These are phyloP conservation scores for Calamus simplicifolius DNA, from an alignment of 176 grass and related monocot genomes.

Conservation along the genomic window DNA sequence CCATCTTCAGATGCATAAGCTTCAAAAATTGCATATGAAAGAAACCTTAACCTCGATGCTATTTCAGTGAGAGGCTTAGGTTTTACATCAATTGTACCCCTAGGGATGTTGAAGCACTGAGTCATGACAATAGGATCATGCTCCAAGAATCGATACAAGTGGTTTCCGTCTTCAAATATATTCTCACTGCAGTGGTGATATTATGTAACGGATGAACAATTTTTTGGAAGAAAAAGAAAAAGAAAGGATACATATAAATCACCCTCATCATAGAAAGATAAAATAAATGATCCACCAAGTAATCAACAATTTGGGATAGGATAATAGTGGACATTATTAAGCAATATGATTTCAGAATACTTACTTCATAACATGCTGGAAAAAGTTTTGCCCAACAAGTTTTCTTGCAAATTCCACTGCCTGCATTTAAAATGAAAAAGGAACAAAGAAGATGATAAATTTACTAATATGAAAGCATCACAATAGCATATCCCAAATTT, in stretches of 20 bases:
- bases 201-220: background rate
- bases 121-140: constrained; percentile 68
- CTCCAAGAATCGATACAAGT: constrained; percentile 80
- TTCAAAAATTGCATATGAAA: constrained; percentile 76
- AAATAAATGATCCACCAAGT: background rate
- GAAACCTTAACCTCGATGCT: constrained; percentile 57
- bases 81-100: constrained; percentile 61
- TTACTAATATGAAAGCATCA: background rate
- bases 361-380: constrained; percentile 74
- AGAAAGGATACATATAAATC: background rate
- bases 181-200: constrained; percentile 60
- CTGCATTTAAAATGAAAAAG: constrained; percentile 16
- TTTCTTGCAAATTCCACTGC: constrained; percentile 91
- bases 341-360: constrained; percentile 17
- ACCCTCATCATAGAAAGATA: background rate
- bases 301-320: background rate
- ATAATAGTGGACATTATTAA: too few relatives aligned
- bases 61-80: constrained; percentile 77
- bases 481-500: too few relatives aligned
- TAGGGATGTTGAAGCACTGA: constrained; percentile 84
- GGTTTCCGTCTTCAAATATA: constrained; percentile 89
- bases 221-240: too few relatives aligned
- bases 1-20: constrained; percentile 84
- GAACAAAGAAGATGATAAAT: background rate
- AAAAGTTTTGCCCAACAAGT: constrained; percentile 73